phyloP scores from a whole-genome alignment of 441 rosid genomes.

The Bruguiera hainesii region DNA sequence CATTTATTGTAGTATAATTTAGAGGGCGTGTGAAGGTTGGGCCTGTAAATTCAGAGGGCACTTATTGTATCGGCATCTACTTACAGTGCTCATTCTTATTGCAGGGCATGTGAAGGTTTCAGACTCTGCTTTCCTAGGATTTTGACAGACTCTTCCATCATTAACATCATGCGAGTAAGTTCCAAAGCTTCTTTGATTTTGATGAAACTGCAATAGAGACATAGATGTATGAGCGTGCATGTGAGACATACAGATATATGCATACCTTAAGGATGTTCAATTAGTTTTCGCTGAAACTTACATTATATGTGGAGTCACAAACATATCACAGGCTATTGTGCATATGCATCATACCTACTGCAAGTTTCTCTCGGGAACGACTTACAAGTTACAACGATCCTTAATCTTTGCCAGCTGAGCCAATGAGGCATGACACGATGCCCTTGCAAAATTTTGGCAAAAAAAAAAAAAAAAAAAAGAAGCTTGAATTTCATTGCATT shows the following conservation, averaged over 20 bases:
- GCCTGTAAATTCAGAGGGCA: neutral
- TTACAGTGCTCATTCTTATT: slow-evolving; percentile 3
- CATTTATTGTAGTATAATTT: no score
- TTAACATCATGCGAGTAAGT: slow-evolving; percentile 64
- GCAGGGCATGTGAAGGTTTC: slow-evolving; percentile 76
- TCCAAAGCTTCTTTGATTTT: neutral
- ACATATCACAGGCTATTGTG: no score
- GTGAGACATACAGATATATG: neutral
- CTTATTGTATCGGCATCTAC: neutral
- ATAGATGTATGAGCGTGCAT: neutral
- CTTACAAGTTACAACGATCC: no score
- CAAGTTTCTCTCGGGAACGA: no score
- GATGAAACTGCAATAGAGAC: neutral
- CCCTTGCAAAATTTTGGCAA: neutral
- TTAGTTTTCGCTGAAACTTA: no score
- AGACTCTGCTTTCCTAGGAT: slow-evolving; percentile 63
- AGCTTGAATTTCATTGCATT: neutral
- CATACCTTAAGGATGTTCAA: neutral
- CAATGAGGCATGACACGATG: no score
- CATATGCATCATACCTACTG: no score
- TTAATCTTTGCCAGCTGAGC: no score
- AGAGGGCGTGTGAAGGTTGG: neutral
- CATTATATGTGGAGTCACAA: no score
- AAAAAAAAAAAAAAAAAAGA: no score
- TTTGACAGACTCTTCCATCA: slow-evolving; percentile 62